Base-by-base conservation (phyloP, 1,139 yeast species). In the Schwanniomyces etchellsii region DNA sequence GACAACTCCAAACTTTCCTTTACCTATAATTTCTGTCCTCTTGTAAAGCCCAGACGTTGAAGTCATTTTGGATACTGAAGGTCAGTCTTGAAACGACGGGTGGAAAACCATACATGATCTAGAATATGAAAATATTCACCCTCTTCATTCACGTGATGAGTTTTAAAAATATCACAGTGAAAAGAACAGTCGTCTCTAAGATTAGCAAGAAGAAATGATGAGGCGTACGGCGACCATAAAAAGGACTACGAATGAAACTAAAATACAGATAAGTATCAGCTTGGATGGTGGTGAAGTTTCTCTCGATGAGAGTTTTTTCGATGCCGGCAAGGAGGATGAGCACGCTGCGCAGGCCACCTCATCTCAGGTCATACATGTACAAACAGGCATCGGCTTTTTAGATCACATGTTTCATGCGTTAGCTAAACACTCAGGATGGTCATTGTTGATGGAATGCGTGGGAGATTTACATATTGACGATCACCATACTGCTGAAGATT, bases 391-490 rank as follows among this genome's bases (percentile, higher is more conserved):
- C 34, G 98, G 98, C 2, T 91, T 91, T 53, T 65, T 91, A 38
- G 98, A 91, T 61, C 98, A 91, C 57, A 91, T 91, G 98, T 67
- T 91, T 27, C 96, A 89, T 50, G 98, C 98, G 0, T 68, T 91
- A 44, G 96, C 97, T 26, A 91, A 91, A 52, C 98, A 91, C 57
- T 70, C 93, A 1, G 98, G 98, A 10, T 91, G 98, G 98, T 85
- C 96, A 14, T 57, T 91, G 38, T 66, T 84, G 20, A 73, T 91
- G 16, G 95, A 84, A 50, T 89, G 97, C 58, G 72, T 82, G 38
- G 98, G 98, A 24, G 98, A 91, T 53, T 65, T 88, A 49, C 95
- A 88, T 56, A 89, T 91, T 33, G 98, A 91, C 54, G 98, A 91
- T 59, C 98, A 91, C 56, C 98, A 91, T 56, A 80, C 95, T 2